These are phyloP conservation scores for Abelmoschus esculentus DNA, from an alignment of 345 rosid species.

Conservation along the genomic window DNA sequence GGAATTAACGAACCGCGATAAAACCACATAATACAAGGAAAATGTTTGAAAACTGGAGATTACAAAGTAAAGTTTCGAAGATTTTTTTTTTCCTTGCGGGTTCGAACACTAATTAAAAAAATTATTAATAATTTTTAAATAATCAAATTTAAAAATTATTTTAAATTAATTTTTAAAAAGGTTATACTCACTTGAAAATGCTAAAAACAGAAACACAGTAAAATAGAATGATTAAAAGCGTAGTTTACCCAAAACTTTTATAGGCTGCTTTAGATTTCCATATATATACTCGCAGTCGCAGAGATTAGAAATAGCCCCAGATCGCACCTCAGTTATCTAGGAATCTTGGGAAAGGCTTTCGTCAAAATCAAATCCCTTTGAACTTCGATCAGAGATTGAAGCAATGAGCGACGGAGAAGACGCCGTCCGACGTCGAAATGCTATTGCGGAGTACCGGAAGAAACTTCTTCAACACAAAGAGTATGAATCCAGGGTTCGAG, in stretches of 20 bases:
- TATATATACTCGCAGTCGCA: not conserved
- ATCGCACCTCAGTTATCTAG: not conserved
- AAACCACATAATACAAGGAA: not conserved
- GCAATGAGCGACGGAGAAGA: constrained; percentile 49
- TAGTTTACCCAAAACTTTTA: no score
- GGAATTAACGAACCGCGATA: not conserved
- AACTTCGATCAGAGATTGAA: not conserved
- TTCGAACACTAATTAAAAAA: no score
- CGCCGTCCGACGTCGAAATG: constrained; percentile 51
- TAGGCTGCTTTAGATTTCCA: not conserved
- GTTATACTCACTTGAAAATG: no score
- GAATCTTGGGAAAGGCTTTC: not conserved
- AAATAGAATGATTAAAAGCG: constrained; percentile 15
- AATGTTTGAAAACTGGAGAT: not conserved
- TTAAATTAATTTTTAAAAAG: no score
- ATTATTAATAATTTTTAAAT: no score
- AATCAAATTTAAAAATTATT: no score
- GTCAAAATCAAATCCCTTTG: not conserved
- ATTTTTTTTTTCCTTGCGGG: no score
- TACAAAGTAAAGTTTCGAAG: not conserved
- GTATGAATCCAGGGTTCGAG: constrained; percentile 69
- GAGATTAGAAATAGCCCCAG: not conserved
- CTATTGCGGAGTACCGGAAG: constrained; percentile 70
- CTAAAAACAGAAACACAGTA: no score
- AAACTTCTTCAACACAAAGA: constrained; percentile 88